Evolutionary conservation across 75 land plant genomes (phyloP).

Genomic region (Picea glauca): DNA sequence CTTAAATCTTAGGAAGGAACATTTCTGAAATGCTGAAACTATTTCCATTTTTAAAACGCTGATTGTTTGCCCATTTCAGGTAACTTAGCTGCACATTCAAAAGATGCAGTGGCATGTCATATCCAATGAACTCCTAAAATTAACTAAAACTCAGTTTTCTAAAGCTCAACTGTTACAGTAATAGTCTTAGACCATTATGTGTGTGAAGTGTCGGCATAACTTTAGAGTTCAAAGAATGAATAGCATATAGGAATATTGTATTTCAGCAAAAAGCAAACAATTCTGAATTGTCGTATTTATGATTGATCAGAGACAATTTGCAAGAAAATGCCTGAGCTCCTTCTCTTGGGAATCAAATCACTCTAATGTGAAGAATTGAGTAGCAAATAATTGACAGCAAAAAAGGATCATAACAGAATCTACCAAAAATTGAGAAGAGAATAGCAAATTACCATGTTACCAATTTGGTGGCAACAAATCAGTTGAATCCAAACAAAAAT

Average conservation of each 20-base stretch:
- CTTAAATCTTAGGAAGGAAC: too few species aligned
- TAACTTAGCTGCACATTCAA: too few species aligned
- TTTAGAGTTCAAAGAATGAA: background rate
- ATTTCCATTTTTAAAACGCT: too few species aligned
- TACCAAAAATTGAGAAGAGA: background rate
- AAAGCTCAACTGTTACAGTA: too few species aligned
- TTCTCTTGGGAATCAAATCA: background rate
- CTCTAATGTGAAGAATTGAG: background rate
- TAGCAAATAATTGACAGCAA: background rate
- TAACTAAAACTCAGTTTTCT: too few species aligned
- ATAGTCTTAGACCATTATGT: too few species aligned
- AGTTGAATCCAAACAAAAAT: background rate
- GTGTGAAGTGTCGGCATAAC: too few species aligned
- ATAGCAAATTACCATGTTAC: background rate
- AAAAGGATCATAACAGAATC: background rate
- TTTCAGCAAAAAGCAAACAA: background rate
- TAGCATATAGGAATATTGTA: background rate
- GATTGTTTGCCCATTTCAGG: too few species aligned
- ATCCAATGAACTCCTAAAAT: too few species aligned
- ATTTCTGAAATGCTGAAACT: too few species aligned
- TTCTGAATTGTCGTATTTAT: background rate
- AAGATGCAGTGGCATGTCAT: too few species aligned
- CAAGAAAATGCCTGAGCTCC: too few species aligned
- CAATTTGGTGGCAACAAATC: slow-evolving; percentile 1
- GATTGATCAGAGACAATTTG: background rate